Evolutionary conservation across 306 rosid species (phyloP), one percentile per base, ranked within the genome.

Genomic region (Arachis stenosperma): DNA sequence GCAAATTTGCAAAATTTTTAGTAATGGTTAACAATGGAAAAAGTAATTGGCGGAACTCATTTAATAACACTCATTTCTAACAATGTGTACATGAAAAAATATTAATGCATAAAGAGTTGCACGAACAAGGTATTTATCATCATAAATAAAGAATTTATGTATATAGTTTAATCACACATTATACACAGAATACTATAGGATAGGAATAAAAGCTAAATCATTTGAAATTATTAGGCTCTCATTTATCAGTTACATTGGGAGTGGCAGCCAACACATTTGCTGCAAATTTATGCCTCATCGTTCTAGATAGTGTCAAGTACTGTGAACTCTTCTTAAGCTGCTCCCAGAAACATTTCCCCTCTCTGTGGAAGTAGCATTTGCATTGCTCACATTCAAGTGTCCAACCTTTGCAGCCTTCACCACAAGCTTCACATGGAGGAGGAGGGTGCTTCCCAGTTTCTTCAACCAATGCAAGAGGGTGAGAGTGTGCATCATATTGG

Each of bases 321-420:
- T 2, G 15, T 53, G 6, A 29, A 39, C 63, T 69, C 63, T 53
- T 1, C 10, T 5, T 8, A 11, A 53, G 17, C 29, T 51, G 62
- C 14, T 53, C 62, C 62, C 15, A 53, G 62, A 53, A 54, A 17
- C 62, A 69, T 12, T 68, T 2, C 61, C 73, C 61, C 10, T 68
- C 48, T 68, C 61, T 27, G 29, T 68, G 73, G 33, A 68, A n/a
- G 36, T 43, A 50, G 9, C 57, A 52, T 52, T 37, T 52, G 39
- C 73, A 68, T 68, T 52, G 51, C 5, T 39, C 37, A 69, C 74
- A 69, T 15, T 69, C 40, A 42, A 69, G 60, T 8, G 51, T 44
- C 74, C 74, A 53, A 0, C 61, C 74, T n/a, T 3, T 11, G 17
- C 61, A 69, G 3, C 39, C 11, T 40, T 53, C 48, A 39, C 60